phyloP scores from a whole-genome alignment of 495 filamentous ascomycete species.

The Tuber borchii region DNA sequence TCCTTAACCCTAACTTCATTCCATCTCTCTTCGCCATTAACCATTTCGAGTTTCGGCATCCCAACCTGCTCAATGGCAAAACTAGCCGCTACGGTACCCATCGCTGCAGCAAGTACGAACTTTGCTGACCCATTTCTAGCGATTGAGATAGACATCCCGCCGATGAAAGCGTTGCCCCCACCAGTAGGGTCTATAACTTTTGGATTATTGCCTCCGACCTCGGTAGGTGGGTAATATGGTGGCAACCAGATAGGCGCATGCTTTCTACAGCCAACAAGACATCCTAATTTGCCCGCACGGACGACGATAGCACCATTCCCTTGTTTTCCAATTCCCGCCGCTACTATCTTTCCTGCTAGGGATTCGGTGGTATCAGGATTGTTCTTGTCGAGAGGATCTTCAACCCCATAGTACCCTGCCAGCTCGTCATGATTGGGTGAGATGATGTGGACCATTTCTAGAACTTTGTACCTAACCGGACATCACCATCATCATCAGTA shows the following conservation, averaged over 20 bases:
- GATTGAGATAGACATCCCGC: slow-evolving; percentile 70
- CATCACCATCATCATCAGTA: slow-evolving; percentile 43
- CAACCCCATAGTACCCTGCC: slow-evolving; percentile 64
- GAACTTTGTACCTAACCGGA: slow-evolving; percentile 26
- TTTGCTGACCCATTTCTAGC: slow-evolving; percentile 51
- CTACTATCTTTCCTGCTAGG: slow-evolving; percentile 46
- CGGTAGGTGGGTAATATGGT: slow-evolving; percentile 47
- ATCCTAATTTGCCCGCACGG: slow-evolving; percentile 46
- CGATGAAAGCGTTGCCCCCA: slow-evolving; percentile 91
- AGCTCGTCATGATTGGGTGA: slow-evolving; percentile 86
- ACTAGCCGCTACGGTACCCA: slow-evolving; percentile 79
- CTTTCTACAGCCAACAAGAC: slow-evolving; percentile 44
- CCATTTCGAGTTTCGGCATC: slow-evolving; percentile 56
- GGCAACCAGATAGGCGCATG: slow-evolving; percentile 50
- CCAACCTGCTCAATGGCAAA: slow-evolving; percentile 94
- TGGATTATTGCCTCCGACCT: slow-evolving; percentile 36
- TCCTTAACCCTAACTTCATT: slow-evolving; percentile 58
- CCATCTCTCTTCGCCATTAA: slow-evolving; percentile 64
- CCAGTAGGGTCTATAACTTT: slow-evolving; percentile 86
- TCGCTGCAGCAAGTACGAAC: slow-evolving; percentile 63
- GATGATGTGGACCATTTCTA: slow-evolving; percentile 64
- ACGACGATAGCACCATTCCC: slow-evolving; percentile 52
- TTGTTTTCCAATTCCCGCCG: slow-evolving; percentile 45
- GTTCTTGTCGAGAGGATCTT: slow-evolving; percentile 45
- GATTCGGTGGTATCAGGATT: slow-evolving; percentile 46